Evolutionary conservation across 2,329 filamentous ascomycete species (phyloP).

Genomic region (Nigrospora oryzae): DNA sequence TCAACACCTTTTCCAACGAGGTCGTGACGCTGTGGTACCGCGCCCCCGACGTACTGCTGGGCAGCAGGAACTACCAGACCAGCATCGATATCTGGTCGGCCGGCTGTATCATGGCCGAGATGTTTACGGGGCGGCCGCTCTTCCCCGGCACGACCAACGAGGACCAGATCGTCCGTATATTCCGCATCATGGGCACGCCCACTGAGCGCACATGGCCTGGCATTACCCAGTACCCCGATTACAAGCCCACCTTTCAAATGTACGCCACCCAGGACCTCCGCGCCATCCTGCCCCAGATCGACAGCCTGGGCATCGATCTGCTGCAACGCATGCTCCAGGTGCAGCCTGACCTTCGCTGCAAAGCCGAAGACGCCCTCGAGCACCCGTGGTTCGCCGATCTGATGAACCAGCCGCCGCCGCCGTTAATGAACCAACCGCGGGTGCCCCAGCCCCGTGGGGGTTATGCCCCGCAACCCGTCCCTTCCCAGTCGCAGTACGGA

Average conservation of each 20-base stretch:
- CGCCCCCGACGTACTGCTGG: conserved; percentile 88
- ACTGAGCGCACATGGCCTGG: conserved; percentile 94
- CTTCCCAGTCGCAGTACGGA: conserved; percentile 17
- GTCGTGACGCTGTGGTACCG: conserved; percentile 98
- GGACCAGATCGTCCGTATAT: conserved; percentile 94
- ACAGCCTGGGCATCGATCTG: conserved; percentile 77
- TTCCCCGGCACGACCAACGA: conserved; percentile 98
- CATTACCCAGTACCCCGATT: conserved; percentile 92
- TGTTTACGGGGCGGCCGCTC: conserved; percentile 92
- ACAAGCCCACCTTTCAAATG: conserved; percentile 90
- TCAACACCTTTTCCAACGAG: conserved; percentile 97
- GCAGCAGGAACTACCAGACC: conserved; percentile 96
- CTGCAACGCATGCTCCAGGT: conserved; percentile 87
- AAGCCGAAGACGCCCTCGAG: conserved; percentile 74
- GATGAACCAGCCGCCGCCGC: conserved; percentile 43
- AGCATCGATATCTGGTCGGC: conserved; percentile 99
- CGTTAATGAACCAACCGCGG: conserved; percentile 19
- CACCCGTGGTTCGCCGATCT: conserved; percentile 90
- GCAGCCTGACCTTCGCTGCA: conserved; percentile 83
- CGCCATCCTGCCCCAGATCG: conserved; percentile 82
- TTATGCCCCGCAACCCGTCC: conserved; percentile 17
- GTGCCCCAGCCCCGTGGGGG: conserved; percentile 18
- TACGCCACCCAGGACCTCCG: conserved; percentile 88
- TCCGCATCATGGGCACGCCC: conserved; percentile 96
- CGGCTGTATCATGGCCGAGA: conserved; percentile 99